Evolutionary conservation across 768 basidiomycete species (phyloP), one percentile per base, ranked within the genome.

Genomic region (Rickenella mellea): DNA sequence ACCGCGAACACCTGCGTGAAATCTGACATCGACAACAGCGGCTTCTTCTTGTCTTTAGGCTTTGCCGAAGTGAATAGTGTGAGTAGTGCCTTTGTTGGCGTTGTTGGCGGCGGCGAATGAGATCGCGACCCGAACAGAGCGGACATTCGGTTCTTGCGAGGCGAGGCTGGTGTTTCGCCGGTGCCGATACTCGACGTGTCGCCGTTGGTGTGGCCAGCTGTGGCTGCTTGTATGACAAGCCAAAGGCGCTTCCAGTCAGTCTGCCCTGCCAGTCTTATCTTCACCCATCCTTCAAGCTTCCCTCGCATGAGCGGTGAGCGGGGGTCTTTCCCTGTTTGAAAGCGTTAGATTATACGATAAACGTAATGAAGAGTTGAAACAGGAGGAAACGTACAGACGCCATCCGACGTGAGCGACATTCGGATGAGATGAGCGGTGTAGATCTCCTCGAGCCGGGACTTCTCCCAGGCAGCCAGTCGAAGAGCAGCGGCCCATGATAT

Each of bases 191-290:
- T n/a, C n/a, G n/a, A n/a, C n/a, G n/a, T n/a, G n/a, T n/a, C n/a
- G n/a, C 15, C 31, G 17, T 55, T 48, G 2, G 56, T 29, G n/a
- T 40, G 26, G 40, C 48, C 52, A 27, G 64, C 62, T n/a, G 59
- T 53, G 5, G 70, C 74, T 37, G 73, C 71, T 46, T 66, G 68
- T 5, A 96, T 65, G 5, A 82, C 74, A 68, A 88, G 76, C 86
- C 89, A 98, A 33, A 92, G 71, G 30, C 78, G 74, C 58, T 91
- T 91, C 94, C 94, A 98, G 51, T 96, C 91, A 0, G 88, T 92
- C 52, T 92, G 90, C n/a, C 94, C 93, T n/a, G 92, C 84, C 28
- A 97, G 70, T 33, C 94, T 81, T 35, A 91, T 73, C 51, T 83
- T 76, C 14, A 90, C 83, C 86, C 87, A 92, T 1, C 93, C 94